Evolutionary conservation across 805 yeast genomes (phyloP).

Genomic region (Martiniozyma abietophila): DNA sequence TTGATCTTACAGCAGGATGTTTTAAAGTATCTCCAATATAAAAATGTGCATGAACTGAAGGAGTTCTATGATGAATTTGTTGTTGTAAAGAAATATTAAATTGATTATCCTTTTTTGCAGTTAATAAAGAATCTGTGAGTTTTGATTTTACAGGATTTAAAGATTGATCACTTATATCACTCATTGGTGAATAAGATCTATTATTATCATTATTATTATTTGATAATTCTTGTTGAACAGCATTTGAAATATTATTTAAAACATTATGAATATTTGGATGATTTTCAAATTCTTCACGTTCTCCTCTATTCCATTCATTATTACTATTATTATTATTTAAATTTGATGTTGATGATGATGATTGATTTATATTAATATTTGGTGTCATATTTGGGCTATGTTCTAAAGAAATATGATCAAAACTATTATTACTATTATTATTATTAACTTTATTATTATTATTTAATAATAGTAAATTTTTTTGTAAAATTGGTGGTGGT

Average conservation of each 20-base stretch:
- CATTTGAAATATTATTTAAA: too few species aligned
- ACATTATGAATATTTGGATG: too few species aligned
- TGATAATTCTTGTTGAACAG: too few species aligned
- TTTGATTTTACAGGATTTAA: constrained; percentile 10
- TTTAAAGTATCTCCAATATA: constrained; percentile 59
- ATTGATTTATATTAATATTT: too few species aligned
- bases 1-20: constrained; percentile 31
- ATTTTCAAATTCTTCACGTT: too few species aligned
- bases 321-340: too few species aligned
- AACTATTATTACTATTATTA: too few species aligned
- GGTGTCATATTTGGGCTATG: too few species aligned
- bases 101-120: constrained; percentile 3
- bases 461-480: not conserved
- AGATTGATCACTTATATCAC: constrained; percentile 17
- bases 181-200: not conserved
- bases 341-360: too few species aligned
- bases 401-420: too few species aligned
- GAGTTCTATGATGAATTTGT: constrained; percentile 37
- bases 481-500: constrained; percentile 57
- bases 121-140: constrained; percentile 20
- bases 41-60: constrained; percentile 75
- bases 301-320: too few species aligned
- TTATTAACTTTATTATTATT: not conserved
- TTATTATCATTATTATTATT: too few species aligned
- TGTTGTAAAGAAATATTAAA: constrained; percentile 1